Evolutionary conservation across 2,329 filamentous ascomycete species (phyloP).

Genomic region (Alternaria atra): DNA sequence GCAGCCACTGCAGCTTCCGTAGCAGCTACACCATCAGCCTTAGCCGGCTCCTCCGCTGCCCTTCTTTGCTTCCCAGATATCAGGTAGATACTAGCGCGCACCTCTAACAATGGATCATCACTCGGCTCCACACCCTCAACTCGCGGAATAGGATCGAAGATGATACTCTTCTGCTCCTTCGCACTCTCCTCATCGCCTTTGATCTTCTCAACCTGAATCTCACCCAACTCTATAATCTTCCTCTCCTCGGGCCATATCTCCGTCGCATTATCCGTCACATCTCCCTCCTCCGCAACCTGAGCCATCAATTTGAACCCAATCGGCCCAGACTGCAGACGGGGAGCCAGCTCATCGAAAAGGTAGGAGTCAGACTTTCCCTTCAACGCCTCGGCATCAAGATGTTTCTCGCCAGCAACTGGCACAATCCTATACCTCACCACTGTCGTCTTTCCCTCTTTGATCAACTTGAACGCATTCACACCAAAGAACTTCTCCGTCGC

Average conservation of each 20-base stretch:
- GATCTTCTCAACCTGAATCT: conserved; percentile 55
- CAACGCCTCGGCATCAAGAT: conserved; percentile 52
- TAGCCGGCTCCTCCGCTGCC: conserved; percentile 42
- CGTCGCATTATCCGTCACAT: conserved; percentile 59
- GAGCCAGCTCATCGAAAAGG: conserved; percentile 60
- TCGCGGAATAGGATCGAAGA: conserved; percentile 67
- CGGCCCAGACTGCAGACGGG: conserved; percentile 47
- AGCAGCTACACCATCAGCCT: not conserved
- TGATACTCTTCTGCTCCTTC: conserved; percentile 61
- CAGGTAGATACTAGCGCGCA: conserved; percentile 65
- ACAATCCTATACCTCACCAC: conserved; percentile 61
- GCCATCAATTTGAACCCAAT: conserved; percentile 60
- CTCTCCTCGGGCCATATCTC: conserved; percentile 64
- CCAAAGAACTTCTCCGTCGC: conserved; percentile 59
- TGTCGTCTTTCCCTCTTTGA: conserved; percentile 55
- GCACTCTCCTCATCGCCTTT: conserved; percentile 53
- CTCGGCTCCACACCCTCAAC: conserved; percentile 63
- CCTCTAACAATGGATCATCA: conserved; percentile 65
- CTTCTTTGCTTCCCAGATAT: conserved; percentile 64
- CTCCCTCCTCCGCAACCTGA: conserved; percentile 61
- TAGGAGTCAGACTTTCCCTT: conserved; percentile 55
- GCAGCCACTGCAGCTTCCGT: conserved; percentile 15
- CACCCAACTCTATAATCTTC: conserved; percentile 61
- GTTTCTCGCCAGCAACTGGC: conserved; percentile 56
- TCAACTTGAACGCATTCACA: conserved; percentile 61